A percentile compares a stretch with the other conserved stretches of the same genome.
Conservation (phyloP, 257 asterid genomes). For the Fraxinus pennsylvanica region DNA sequence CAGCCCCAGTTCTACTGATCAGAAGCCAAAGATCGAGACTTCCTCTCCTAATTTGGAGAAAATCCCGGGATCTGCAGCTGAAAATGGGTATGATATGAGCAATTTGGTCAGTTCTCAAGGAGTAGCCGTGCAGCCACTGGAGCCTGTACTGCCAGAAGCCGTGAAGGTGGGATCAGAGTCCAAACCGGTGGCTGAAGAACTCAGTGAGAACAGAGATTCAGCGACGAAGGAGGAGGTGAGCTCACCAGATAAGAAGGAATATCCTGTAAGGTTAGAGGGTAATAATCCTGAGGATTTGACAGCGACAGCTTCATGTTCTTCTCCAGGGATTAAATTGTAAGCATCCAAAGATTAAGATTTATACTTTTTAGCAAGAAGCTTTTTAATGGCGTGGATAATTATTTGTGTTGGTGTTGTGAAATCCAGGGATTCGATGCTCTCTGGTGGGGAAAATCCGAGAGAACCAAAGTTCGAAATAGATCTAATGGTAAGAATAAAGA, state of each 20-base stretch:
- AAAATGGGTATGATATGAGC: conserved; percentile 44
- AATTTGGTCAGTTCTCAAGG: conserved; percentile 41
- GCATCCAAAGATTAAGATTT: conserved; percentile 29
- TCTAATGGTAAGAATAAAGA: conserved; percentile 60
- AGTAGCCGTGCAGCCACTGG: conserved; percentile 32
- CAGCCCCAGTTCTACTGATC: conserved; percentile 55
- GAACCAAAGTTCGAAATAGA: conserved; percentile 88
- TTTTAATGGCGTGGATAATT: conserved; percentile 5
- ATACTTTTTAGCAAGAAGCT: neutral
- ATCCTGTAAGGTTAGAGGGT: conserved; percentile 44
- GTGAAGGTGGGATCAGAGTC: conserved; percentile 40
- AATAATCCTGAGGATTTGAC: conserved; percentile 41
- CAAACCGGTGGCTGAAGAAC: conserved; percentile 39
- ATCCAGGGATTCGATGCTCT: conserved; percentile 39
- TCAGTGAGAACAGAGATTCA: conserved; percentile 39
- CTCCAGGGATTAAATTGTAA: conserved; percentile 51
- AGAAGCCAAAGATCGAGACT: conserved; percentile 52
- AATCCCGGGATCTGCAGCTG: conserved; percentile 45
- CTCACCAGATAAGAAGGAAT: conserved; percentile 56
- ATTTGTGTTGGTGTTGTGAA: conserved; percentile 13
- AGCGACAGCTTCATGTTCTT: conserved; percentile 33
- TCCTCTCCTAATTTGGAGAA: conserved; percentile 54
- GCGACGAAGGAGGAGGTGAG: conserved; percentile 41
- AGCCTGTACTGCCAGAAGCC: conserved; percentile 25
- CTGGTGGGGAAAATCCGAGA: conserved; percentile 48